Evolutionary conservation across 2,329 filamentous ascomycete genomes (phyloP), one percentile per base, ranked within the genome.

Genomic region (Fonsecaea monophora): DNA sequence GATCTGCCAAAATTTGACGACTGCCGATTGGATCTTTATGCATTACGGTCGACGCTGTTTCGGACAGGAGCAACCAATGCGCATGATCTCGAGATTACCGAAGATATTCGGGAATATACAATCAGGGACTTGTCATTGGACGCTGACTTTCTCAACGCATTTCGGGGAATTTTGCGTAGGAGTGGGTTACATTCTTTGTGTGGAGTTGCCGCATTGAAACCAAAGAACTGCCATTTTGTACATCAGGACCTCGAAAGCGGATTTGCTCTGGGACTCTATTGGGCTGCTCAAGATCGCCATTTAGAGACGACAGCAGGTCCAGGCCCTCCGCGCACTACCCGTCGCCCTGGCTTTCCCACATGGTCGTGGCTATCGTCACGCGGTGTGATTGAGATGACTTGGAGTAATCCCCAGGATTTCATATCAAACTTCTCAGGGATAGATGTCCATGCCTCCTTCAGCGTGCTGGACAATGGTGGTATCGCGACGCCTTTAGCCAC

Each of bases 51-150:
- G 13, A 59, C 56, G 15, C 40, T 59, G 34, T 59, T 59, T 18
- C 56, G 56, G 25, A 13, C 34, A 13, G 40, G 25, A 48, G 56
- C 38, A 30, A 59, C 40, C 18, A 59, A 37, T 32, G 45, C 40
- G 13, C 56, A 59, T 38, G 56, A 59, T 50, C 56, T 59, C 13
- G 56, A 59, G 38, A 48, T 59, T 34, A 59, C 56, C 13, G 56
- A 59, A 34, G 56, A 57, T 37, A 18, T 63, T n/a, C 48, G 42
- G 4, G 62, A 65, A 34, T 65, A 65, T 35, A 55, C 62, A 45
- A 37, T 30, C 32, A n/a, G 62, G 10, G 37, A 34, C 6, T 34
- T 65, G 15, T 60, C 56, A 8, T 55, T 45, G 15, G 55, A 54
- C 21, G 18, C 30, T 15, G 62, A 65, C n/a, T 12, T 60, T 13